phyloP scores from a whole-genome alignment of 495 filamentous ascomycete genomes.

The Neurospora sp. region DNA sequence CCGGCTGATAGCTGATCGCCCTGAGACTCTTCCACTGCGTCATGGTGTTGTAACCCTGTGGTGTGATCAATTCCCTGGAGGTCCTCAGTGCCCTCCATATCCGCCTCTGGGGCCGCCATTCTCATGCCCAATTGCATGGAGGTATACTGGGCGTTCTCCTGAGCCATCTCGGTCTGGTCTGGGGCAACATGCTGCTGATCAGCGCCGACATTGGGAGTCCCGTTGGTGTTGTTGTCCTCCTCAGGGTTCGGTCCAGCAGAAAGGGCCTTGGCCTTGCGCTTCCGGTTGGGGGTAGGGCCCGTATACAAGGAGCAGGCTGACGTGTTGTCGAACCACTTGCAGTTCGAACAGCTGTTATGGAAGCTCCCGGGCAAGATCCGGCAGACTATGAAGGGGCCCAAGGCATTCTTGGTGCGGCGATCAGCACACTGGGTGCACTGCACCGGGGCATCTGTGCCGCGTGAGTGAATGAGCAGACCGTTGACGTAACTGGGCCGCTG shows the following conservation, averaged over 20 bases:
- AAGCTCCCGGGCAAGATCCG: conserved; percentile 17
- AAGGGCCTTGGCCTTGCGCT: conserved; percentile 21
- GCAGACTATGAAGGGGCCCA: conserved; percentile 22
- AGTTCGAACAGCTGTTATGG: conserved; percentile 28
- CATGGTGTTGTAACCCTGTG: neutral
- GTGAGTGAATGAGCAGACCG: conserved; percentile 25
- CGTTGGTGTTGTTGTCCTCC: neutral
- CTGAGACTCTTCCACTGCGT: neutral
- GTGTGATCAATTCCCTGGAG: neutral
- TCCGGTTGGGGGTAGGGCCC: conserved; percentile 24
- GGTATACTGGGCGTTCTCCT: neutral
- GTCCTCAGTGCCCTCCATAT: neutral
- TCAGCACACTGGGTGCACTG: conserved; percentile 19
- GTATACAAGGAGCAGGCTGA: conserved; percentile 23
- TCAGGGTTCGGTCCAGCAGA: neutral
- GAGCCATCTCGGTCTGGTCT: neutral
- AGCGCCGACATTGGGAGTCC: neutral
- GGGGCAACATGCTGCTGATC: neutral
- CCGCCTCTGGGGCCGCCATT: neutral
- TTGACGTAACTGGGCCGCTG: conserved; percentile 27
- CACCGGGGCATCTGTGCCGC: conserved; percentile 15
- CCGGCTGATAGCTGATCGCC: neutral
- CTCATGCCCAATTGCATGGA: neutral
- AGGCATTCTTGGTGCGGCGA: conserved; percentile 15
- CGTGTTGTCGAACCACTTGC: conserved; percentile 30